phyloP scores from a whole-genome alignment of 176 grass and related monocot species.

The Paspalum notatum region DNA sequence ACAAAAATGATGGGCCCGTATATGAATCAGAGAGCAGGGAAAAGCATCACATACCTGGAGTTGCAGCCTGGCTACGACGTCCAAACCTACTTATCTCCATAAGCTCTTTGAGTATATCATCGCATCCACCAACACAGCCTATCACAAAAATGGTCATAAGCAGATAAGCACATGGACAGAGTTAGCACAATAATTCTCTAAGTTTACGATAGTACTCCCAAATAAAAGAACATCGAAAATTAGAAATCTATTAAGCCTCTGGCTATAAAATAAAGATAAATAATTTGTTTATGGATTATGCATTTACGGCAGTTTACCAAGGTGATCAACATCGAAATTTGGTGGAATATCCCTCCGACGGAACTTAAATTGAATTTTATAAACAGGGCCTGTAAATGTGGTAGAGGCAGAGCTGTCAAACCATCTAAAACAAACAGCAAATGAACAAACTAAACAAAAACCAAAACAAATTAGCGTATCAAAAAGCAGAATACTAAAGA shows the following conservation, averaged over 20 bases:
- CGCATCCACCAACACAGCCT: conserved; percentile 98
- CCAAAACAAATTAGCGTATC: conserved; percentile 13
- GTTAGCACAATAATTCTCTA: neutral
- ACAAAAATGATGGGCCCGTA: conserved; percentile 17
- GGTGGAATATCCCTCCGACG: conserved; percentile 84
- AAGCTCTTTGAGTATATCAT: conserved; percentile 80
- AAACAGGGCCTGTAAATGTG: conserved; percentile 64
- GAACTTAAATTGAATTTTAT: conserved; percentile 89
- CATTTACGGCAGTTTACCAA: conserved; percentile 58
- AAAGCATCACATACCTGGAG: conserved; percentile 57
- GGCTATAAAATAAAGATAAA: neutral
- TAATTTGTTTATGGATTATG: conserved; percentile 14
- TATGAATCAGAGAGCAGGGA: conserved; percentile 12
- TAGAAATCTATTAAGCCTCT: neutral
- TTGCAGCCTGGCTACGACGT: conserved; percentile 51
- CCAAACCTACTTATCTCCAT: conserved; percentile 76
- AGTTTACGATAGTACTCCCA: neutral
- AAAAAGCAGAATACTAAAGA: conserved; percentile 35
- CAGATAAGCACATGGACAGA: neutral
- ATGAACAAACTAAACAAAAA: conserved; percentile 19
- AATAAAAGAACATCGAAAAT: neutral
- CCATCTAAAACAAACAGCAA: conserved; percentile 25
- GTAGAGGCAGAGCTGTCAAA: conserved; percentile 22
- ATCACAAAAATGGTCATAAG: conserved; percentile 18
- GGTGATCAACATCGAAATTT: conserved; percentile 84